A percentile compares a stretch with the other conserved stretches of the same genome.
phyloP scores from a whole-genome alignment of 2,329 filamentous ascomycete species.

The Teratosphaeria pseudoeucalypti region DNA sequence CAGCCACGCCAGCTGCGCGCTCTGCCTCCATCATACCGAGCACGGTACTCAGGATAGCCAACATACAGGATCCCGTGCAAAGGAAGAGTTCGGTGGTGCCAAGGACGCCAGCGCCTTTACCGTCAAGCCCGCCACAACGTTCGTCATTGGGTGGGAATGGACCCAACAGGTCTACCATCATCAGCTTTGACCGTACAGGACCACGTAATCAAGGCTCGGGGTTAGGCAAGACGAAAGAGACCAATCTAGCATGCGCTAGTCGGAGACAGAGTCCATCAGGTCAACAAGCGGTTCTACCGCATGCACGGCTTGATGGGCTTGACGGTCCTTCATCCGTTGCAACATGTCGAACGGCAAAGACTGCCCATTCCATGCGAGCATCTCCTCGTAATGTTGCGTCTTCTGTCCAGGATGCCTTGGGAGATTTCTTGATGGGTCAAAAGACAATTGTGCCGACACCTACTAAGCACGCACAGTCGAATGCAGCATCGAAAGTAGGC shows the following conservation, averaged over 20 bases:
- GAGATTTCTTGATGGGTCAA: slow-evolving; percentile 4
- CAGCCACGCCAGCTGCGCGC: background rate
- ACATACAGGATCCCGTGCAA: background rate
- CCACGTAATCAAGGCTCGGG: slow-evolving; percentile 23
- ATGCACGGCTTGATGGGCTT: background rate
- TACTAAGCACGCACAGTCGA: background rate
- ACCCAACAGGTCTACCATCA: slow-evolving; percentile 16
- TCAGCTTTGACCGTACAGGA: slow-evolving; percentile 18
- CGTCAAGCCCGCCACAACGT: slow-evolving; percentile 5
- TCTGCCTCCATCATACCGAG: background rate
- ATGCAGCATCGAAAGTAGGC: background rate
- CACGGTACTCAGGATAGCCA: background rate
- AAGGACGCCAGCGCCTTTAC: slow-evolving; percentile 8
- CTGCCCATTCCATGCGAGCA: background rate
- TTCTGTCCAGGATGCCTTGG: slow-evolving; percentile 9
- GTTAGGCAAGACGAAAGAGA: slow-evolving; percentile 2
- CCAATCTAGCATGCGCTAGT: slow-evolving; percentile 1
- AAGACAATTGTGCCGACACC: background rate
- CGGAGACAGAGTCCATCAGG: background rate
- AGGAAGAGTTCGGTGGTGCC: background rate
- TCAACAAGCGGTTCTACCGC: background rate
- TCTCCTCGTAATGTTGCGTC: slow-evolving; percentile 8
- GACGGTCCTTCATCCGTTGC: slow-evolving; percentile 8
- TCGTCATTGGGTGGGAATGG: background rate
- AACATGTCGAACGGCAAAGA: slow-evolving; percentile 1